phyloP scores from a whole-genome alignment of 371 early-diverging fungal species.

The Syncephalis plumigaleata region DNA sequence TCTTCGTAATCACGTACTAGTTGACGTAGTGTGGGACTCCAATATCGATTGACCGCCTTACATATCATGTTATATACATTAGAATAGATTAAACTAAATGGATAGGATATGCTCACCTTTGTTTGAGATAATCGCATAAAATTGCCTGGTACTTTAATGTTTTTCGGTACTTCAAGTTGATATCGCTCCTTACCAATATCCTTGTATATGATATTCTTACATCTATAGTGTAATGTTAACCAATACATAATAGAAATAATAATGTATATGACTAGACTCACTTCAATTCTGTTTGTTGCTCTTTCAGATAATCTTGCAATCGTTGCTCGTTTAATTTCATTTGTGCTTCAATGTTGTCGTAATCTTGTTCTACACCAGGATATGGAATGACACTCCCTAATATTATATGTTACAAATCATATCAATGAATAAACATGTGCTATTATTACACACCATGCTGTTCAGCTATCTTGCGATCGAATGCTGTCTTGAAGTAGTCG shows the following conservation, averaged over 20 bases:
- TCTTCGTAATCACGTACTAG: slow-evolving; percentile 65
- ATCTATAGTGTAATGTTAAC: too few species aligned
- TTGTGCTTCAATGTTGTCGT: slow-evolving; percentile 37
- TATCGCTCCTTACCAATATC: slow-evolving; percentile 92
- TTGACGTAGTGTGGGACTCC: slow-evolving; percentile 43
- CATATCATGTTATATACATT: slow-evolving; percentile 5
- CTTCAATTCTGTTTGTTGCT: slow-evolving; percentile 36
- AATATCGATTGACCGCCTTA: slow-evolving; percentile 79
- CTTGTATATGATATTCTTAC: slow-evolving; percentile 44
- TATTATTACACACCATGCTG: slow-evolving; percentile 34
- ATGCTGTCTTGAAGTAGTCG: slow-evolving; percentile 43
- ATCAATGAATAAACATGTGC: slow-evolving; percentile 2
- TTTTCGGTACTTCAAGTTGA: slow-evolving; percentile 79
- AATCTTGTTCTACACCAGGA: slow-evolving; percentile 55
- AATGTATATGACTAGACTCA: too few species aligned
- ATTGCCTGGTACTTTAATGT: slow-evolving; percentile 51
- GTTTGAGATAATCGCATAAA: slow-evolving; percentile 73
- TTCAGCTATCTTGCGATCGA: slow-evolving; percentile 44
- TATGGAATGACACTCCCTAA: slow-evolving; percentile 43
- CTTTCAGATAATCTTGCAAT: slow-evolving; percentile 45
- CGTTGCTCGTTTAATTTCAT: slow-evolving; percentile 34
- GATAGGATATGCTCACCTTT: slow-evolving; percentile 19
- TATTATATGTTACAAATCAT: slow-evolving; percentile 16
- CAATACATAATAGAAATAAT: too few species aligned
- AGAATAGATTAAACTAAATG: not conserved